A percentile compares a stretch with the other conserved stretches of the same genome.
phyloP scores from a whole-genome alignment of 2,329 filamentous ascomycete species.

The Colletotrichum euphorbiae region DNA sequence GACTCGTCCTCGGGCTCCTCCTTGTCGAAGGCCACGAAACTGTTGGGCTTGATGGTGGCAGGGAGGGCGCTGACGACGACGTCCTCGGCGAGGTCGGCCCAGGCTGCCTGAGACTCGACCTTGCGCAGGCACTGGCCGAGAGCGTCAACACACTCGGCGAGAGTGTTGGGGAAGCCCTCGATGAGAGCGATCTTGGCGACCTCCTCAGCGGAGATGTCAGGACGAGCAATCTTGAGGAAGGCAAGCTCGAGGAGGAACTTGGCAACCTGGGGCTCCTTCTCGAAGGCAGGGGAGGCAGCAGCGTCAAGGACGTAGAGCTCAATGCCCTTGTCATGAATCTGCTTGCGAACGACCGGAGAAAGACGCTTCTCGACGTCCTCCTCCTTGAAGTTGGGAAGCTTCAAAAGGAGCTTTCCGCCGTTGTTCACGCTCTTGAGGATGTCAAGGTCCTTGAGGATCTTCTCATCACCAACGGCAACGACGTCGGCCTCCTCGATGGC shows the following conservation, averaged over 20 bases:
- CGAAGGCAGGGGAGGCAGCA: constrained; percentile 73
- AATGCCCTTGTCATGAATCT: constrained; percentile 75
- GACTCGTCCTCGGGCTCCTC: constrained; percentile 75
- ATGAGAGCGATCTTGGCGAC: constrained; percentile 73
- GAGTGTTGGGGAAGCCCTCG: constrained; percentile 62
- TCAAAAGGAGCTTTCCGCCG: constrained; percentile 79
- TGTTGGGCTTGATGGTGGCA: constrained; percentile 77
- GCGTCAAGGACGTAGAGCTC: constrained; percentile 82
- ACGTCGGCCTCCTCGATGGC: constrained; percentile 83
- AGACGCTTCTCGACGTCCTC: constrained; percentile 93
- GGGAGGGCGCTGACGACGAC: constrained; percentile 65
- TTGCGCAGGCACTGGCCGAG: constrained; percentile 77
- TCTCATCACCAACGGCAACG: constrained; percentile 79
- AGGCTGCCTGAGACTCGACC: constrained; percentile 81
- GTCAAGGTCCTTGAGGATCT: constrained; percentile 82
- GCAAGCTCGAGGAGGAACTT: constrained; percentile 80
- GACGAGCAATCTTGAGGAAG: constrained; percentile 82
- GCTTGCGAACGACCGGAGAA: constrained; percentile 75
- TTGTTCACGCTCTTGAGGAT: constrained; percentile 76
- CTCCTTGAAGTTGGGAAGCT: constrained; percentile 82
- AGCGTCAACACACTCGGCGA: constrained; percentile 71
- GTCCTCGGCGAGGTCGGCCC: constrained; percentile 77
- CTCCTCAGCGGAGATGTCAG: constrained; percentile 71
- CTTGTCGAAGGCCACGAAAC: constrained; percentile 85
- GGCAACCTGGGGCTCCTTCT: constrained; percentile 70